phyloP scores from a whole-genome alignment of 345 rosid species.

The Rhodamnia rubescens region DNA sequence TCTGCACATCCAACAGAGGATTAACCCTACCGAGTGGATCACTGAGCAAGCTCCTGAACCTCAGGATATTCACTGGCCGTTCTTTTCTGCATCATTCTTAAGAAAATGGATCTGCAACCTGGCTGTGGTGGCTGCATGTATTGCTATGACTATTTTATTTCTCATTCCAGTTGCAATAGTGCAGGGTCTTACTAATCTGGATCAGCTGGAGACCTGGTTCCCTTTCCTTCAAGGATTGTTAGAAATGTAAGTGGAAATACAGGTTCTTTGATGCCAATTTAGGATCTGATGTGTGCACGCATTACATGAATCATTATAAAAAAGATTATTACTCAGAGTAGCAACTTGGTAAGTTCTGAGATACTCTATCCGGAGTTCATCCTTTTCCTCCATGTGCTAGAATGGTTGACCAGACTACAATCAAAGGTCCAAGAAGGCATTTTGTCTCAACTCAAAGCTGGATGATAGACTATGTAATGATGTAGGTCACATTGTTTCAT shows the following conservation, averaged over 20 bases:
- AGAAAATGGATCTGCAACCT: slow-evolving; percentile 64
- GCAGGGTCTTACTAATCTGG: slow-evolving; percentile 87
- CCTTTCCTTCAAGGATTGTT: slow-evolving; percentile 64
- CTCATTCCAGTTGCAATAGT: slow-evolving; percentile 69
- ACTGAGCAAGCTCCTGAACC: slow-evolving; percentile 90
- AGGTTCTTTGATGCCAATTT: neutral
- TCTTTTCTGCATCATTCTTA: slow-evolving; percentile 74
- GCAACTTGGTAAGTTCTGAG: neutral
- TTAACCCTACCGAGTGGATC: slow-evolving; percentile 79
- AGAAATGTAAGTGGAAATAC: slow-evolving; percentile 42
- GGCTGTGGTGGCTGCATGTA: slow-evolving; percentile 37
- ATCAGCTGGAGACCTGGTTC: slow-evolving; percentile 66
- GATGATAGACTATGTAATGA: neutral
- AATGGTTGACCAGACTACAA: neutral
- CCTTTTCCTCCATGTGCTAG: neutral
- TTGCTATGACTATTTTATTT: slow-evolving; percentile 54
- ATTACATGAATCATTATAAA: neutral
- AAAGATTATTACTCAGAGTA: neutral
- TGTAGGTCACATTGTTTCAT: neutral
- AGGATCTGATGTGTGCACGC: neutral
- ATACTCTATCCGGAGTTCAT: neutral
- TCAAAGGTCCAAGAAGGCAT: neutral
- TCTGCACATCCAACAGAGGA: slow-evolving; percentile 63
- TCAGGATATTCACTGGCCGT: slow-evolving; percentile 77
- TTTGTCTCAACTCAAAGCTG: neutral